Conservation (phyloP, 148 eudicot species). For the Chenopodium berlandieri region DNA sequence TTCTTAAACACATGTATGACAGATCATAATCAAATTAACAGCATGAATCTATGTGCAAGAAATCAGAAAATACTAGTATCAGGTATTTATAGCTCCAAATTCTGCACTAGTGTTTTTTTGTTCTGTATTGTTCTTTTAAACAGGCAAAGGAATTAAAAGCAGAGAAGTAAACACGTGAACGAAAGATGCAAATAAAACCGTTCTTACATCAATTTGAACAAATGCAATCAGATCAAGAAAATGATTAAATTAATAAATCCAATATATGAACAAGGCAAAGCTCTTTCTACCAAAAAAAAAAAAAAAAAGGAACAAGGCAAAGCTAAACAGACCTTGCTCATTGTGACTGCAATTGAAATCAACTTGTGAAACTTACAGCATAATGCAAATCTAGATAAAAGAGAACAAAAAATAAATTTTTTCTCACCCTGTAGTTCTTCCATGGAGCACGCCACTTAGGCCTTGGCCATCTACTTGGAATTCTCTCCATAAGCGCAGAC, state of each 20-base stretch:
- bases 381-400: not conserved
- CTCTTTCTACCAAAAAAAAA: too few species aligned
- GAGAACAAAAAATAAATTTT: slow-evolving; percentile 8
- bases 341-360: not conserved
- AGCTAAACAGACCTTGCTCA: not conserved
- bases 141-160: not conserved
- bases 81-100: not conserved
- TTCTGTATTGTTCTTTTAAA: not conserved
- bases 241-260: not conserved
- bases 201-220: not conserved
- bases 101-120: not conserved
- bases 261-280: not conserved
- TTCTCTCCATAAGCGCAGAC: slow-evolving; percentile 87
- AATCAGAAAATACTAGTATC: not conserved
- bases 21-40: too few species aligned
- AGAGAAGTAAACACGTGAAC: not conserved
- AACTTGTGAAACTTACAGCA: not conserved
- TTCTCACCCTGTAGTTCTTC: slow-evolving; percentile 85
- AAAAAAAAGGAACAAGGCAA: not conserved
- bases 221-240: too few species aligned
- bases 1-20: too few species aligned
- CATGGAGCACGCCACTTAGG: slow-evolving; percentile 87
- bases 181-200: not conserved
- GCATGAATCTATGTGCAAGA: not conserved
- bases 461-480: slow-evolving; percentile 86